These are phyloP conservation scores for Thamnidium elegans DNA, from an alignment of 192 early-diverging fungal genomes.

Conservation along the genomic window DNA sequence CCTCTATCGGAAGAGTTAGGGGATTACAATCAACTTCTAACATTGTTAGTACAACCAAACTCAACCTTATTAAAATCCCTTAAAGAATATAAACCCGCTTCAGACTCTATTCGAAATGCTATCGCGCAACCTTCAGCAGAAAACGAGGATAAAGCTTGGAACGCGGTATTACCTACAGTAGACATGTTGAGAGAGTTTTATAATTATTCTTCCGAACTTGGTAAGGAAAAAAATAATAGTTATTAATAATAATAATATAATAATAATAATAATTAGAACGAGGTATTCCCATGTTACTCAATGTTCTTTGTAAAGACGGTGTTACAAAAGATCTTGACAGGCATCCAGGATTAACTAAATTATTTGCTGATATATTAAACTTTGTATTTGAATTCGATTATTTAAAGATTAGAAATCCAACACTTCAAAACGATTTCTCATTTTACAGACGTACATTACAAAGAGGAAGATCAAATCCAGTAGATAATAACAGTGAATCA, in stretches of 20 bases:
- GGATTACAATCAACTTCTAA: slow-evolving; percentile 49
- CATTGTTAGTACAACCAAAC: slow-evolving; percentile 49
- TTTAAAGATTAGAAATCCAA: slow-evolving; percentile 48
- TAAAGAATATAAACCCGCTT: slow-evolving; percentile 59
- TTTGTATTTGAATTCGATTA: slow-evolving; percentile 91
- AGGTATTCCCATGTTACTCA: slow-evolving; percentile 57
- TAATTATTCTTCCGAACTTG: slow-evolving; percentile 68
- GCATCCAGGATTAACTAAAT: slow-evolving; percentile 74
- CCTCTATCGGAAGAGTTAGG: slow-evolving; percentile 63
- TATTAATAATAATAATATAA: background rate
- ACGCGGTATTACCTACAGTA: slow-evolving; percentile 75
- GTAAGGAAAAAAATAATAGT: slow-evolving; percentile 40
- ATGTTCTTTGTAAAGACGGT: slow-evolving; percentile 60
- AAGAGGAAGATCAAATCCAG: slow-evolving; percentile 47
- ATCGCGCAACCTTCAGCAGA: slow-evolving; percentile 76
- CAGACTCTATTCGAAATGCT: slow-evolving; percentile 73
- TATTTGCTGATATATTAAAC: slow-evolving; percentile 76
- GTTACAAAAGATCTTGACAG: slow-evolving; percentile 54
- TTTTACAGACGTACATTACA: slow-evolving; percentile 89
- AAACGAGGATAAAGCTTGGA: slow-evolving; percentile 85
- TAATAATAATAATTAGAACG: slow-evolving; percentile 37
- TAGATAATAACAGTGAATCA: slow-evolving; percentile 3
- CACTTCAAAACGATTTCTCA: slow-evolving; percentile 92
- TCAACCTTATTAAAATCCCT: slow-evolving; percentile 49
- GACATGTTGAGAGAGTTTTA: slow-evolving; percentile 73